Conservation (phyloP, 768 basidiomycete genomes). For the Boletus rubescentipes region DNA sequence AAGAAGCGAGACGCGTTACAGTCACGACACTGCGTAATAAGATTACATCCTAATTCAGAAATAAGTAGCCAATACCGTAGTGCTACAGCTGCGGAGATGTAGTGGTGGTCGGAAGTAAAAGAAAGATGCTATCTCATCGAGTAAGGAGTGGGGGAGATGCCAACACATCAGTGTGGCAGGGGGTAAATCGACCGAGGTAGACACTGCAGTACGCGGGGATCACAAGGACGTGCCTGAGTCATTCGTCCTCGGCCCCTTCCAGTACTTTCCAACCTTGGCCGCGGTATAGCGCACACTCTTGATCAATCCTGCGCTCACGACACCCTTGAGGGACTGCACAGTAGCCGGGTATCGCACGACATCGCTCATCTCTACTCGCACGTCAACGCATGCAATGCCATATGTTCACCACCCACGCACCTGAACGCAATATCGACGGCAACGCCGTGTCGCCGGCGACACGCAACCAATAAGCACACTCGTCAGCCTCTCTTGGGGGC, state of each 20-base stretch:
- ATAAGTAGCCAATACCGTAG: conserved; percentile 11
- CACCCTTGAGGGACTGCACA: conserved; percentile 80
- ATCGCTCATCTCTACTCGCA: conserved; percentile 57
- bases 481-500: conserved; percentile 56
- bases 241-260: conserved; percentile 37
- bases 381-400: neutral
- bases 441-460: conserved; percentile 66
- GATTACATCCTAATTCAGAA: conserved; percentile 17
- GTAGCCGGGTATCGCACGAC: conserved; percentile 86
- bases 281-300: conserved; percentile 76
- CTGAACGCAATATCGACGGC: conserved; percentile 49
- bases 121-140: neutral
- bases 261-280: conserved; percentile 87
- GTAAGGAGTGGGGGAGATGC: conserved; percentile 11
- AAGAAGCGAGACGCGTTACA: neutral
- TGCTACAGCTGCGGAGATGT: conserved; percentile 17
- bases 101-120: conserved; percentile 3
- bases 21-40: neutral
- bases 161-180: neutral
- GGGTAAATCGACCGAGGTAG: neutral
- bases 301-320: conserved; percentile 76
- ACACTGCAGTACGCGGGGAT: no score
- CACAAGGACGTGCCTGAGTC: conserved; percentile 1
- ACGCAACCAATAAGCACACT: conserved; percentile 71
- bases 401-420: conserved; percentile 34